These are phyloP conservation scores for Boletus rubroflammeus DNA, from an alignment of 768 basidiomycete genomes.

Conservation along the genomic window DNA sequence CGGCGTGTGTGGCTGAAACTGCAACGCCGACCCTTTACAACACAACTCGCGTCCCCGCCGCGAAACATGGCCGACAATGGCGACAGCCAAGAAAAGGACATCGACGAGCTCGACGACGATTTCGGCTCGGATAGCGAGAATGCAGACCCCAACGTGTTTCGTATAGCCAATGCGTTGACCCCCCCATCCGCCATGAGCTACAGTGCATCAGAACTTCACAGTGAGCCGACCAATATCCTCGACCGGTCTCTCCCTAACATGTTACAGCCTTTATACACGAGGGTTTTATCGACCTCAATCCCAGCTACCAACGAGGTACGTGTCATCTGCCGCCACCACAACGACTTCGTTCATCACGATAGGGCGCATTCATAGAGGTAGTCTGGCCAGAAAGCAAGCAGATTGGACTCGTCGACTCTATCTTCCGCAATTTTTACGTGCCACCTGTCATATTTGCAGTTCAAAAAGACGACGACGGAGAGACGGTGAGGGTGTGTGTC, in stretches of 20 bases:
- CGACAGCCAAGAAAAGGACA: slow-evolving; percentile 35
- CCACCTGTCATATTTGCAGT: slow-evolving; percentile 50
- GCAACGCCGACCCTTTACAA: not conserved
- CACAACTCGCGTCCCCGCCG: not conserved
- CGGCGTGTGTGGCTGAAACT: slow-evolving; percentile 20
- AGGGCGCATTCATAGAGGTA: slow-evolving; percentile 44
- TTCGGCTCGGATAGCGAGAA: slow-evolving; percentile 40
- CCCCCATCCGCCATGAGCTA: slow-evolving; percentile 40
- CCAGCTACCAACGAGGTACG: slow-evolving; percentile 70
- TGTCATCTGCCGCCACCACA: not conserved
- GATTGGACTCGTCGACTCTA: slow-evolving; percentile 47
- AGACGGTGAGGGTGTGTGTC: slow-evolving; percentile 41
- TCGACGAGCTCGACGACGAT: slow-evolving; percentile 47
- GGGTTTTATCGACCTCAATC: slow-evolving; percentile 65
- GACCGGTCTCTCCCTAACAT: not conserved
- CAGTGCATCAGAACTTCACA: slow-evolving; percentile 45
- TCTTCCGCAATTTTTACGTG: slow-evolving; percentile 52
- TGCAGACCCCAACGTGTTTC: slow-evolving; percentile 40
- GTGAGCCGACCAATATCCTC: slow-evolving; percentile 30
- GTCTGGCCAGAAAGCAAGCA: slow-evolving; percentile 76
- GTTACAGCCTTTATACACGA: slow-evolving; percentile 59
- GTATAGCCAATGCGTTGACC: slow-evolving; percentile 39
- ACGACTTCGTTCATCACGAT: not conserved
- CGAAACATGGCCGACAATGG: slow-evolving; percentile 18
- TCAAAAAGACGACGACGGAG: slow-evolving; percentile 39